Evolutionary conservation across 2,329 filamentous ascomycete genomes (phyloP).

Genomic region (Ramichloridium luteum): DNA sequence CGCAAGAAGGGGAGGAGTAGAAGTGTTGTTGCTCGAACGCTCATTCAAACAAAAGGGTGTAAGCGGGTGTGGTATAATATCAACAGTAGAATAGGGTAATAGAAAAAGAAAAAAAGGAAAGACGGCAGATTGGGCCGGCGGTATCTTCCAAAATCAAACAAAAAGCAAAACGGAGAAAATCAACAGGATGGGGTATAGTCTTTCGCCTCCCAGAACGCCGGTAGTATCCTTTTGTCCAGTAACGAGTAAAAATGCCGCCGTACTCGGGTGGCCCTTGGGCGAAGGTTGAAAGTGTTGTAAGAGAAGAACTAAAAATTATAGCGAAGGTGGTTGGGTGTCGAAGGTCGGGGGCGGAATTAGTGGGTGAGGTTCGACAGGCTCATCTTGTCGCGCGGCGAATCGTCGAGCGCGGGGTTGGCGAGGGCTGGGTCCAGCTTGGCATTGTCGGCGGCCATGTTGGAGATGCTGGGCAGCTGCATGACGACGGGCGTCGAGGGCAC

Average conservation of each 20-base stretch:
- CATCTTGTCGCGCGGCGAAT: conserved; percentile 28
- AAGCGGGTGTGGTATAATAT: too few relatives aligned
- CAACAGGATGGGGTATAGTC: conserved; percentile 1
- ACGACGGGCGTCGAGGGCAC: conserved; percentile 12
- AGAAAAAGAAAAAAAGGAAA: conserved; percentile 6
- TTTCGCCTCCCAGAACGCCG: too few relatives aligned
- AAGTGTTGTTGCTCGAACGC: conserved; percentile 1
- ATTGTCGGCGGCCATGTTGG: conserved; percentile 12
- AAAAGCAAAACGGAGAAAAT: too few relatives aligned
- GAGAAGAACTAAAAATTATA: not conserved
- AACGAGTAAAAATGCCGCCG: not conserved
- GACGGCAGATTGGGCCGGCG: conserved; percentile 3
- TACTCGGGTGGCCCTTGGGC: not conserved
- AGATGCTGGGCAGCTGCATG: conserved; percentile 20
- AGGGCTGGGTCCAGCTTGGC: conserved; percentile 19
- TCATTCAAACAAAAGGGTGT: too few relatives aligned
- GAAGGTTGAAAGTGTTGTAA: too few relatives aligned
- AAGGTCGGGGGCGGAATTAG: conserved; percentile 6
- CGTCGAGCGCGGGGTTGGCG: conserved; percentile 20
- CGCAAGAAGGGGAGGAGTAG: too few relatives aligned
- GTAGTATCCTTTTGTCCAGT: too few relatives aligned
- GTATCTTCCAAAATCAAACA: conserved; percentile 4
- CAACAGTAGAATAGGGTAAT: conserved; percentile 11
- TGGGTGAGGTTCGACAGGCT: conserved; percentile 27
- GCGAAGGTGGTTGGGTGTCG: conserved; percentile 2